phyloP scores from a whole-genome alignment of 73 alveolate species.

The Durusdinium trenchii region DNA sequence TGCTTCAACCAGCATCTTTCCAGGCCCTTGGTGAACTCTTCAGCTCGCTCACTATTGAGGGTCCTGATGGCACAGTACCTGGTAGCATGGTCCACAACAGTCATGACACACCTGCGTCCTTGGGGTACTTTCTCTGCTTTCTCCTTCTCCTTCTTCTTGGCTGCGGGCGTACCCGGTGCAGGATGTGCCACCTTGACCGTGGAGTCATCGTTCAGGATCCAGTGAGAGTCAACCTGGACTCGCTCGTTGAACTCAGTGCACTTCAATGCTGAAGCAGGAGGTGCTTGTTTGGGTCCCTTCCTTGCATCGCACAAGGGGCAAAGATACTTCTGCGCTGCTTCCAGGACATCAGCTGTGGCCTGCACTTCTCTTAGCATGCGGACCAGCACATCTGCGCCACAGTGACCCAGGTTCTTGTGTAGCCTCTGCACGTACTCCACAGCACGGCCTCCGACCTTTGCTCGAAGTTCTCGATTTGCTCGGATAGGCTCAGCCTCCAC shows the following conservation, averaged over 20 bases:
- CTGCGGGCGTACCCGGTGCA: neutral
- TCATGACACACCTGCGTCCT: neutral
- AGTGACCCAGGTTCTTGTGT: conserved; percentile 33
- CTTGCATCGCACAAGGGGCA: neutral
- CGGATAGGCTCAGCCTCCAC: neutral
- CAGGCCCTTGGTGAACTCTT: conserved; percentile 15
- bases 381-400: neutral
- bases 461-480: neutral
- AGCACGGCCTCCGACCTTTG: neutral
- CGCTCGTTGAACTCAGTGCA: neutral
- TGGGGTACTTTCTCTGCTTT: neutral
- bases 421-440: neutral
- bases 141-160: neutral
- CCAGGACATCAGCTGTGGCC: neutral
- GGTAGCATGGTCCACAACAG: conserved; percentile 27
- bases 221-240: neutral
- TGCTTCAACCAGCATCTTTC: conserved; percentile 44
- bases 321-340: neutral
- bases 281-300: neutral
- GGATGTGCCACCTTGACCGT: neutral
- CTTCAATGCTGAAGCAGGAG: neutral
- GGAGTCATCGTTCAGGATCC: neutral
- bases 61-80: neutral
- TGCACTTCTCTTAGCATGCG: conserved; percentile 2
- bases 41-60: neutral